Base-by-base conservation (phyloP, 2,329 filamentous ascomycete genomes). In the Phaeosphaeriaceae sp. region DNA sequence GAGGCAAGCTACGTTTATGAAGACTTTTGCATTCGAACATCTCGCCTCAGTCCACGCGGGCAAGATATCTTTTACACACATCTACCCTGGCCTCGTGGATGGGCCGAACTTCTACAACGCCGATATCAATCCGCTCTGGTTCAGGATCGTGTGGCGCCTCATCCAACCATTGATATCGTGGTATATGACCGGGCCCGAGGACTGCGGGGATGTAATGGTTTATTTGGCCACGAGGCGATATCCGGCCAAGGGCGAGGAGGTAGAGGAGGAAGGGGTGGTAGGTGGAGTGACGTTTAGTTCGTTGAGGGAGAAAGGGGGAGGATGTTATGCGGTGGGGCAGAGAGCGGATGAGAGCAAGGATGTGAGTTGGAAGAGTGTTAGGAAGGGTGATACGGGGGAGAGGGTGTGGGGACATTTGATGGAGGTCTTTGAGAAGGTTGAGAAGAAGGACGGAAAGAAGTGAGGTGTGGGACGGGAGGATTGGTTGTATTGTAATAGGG, bases 361-460 rank as follows among this genome's bases (percentile, higher is more conserved):
- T 15, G 66, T 67, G 17, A 66, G 62, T 48, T 70, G 61, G 53
- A 57, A 46, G 22, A 62, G 57, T 19, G 48, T 68, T 57, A 63
- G 70, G 48, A 62, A 57, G 22, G 59, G 68, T n/a, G 69, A 72
- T 27, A 71, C 68, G 1, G 63, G 54, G 31, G 58, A 68, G 49
- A 72, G 62, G 56, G 64, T 77, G n/a, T 76, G 73, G 74, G 57
- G 58, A 15, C 73, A 76, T 61, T 75, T 71, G 1, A 62, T 68
- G 44, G 69, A 71, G 25, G 24, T 53, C 4, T 36, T 53, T 17
- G 25, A 33, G 15, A 20, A 27, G 20, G 19, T 46, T 53, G n/a
- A 47, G 1, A 47, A 22, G 25, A 1, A 2, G 42, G n/a, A 21
- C 19, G 13, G 31, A 15, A 11, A 11, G 13, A 36, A 36, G 7